A percentile compares a stretch with the other conserved stretches of the same genome.
These are phyloP conservation scores for Asterophora parasitica DNA, from an alignment of 768 basidiomycete genomes.

Conservation along the genomic window DNA sequence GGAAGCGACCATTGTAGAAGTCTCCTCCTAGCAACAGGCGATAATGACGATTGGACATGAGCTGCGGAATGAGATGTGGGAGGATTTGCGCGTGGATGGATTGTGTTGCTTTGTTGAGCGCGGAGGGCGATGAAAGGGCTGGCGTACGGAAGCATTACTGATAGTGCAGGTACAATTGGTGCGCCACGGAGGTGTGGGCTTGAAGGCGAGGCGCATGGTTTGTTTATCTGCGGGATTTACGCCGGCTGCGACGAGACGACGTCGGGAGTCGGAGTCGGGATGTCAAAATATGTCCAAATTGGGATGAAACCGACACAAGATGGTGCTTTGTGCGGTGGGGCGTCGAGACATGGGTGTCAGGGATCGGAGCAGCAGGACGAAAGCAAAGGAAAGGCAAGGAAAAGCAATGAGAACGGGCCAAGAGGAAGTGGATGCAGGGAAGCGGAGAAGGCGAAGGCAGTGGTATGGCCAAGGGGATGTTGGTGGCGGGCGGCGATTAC, in stretches of 20 bases:
- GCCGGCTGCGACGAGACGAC: conserved; percentile 11
- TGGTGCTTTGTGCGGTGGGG: background rate
- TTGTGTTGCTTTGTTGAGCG: background rate
- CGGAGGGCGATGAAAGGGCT: background rate
- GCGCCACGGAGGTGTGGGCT: background rate
- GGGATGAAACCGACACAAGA: background rate
- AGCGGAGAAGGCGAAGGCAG: conserved; percentile 3
- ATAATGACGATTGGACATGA: no score
- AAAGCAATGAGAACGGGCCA: background rate
- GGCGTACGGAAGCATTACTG: background rate
- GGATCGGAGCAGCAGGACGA: conserved; percentile 1
- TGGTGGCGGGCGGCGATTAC: conserved; percentile 3
- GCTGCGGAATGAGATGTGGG: no score
- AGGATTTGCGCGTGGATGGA: background rate
- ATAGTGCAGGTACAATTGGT: background rate
- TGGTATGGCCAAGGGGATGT: conserved; percentile 1
- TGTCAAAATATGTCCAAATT: background rate
- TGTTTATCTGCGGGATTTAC: conserved; percentile 15
- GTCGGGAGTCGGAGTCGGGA: conserved; percentile 9
- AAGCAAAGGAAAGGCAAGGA: background rate
- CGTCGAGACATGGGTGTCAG: background rate
- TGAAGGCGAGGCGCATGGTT: background rate
- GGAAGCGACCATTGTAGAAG: no score
- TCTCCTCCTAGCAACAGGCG: no score
- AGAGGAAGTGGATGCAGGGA: conserved; percentile 1